Evolutionary conservation across 371 early-diverging fungal species (phyloP), one percentile per base, ranked within the genome.

Genomic region (Mucor racemosus): DNA sequence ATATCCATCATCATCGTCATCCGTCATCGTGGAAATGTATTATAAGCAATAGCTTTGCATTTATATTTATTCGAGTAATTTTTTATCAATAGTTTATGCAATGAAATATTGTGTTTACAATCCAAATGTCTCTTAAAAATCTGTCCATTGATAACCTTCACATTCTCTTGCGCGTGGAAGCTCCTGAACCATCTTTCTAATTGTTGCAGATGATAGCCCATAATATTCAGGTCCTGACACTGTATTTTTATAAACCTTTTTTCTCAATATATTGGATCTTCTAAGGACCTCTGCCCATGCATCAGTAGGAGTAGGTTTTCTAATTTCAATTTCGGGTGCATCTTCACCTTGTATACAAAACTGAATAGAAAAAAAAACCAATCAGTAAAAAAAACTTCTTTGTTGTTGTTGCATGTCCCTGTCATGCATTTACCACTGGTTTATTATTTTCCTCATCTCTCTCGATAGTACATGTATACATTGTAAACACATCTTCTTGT

Each of bases 151-250:
- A 58, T 68, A 68, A 4, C 63, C 63, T 63, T 36, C 21, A 63
- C 68, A 68, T 42, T 68, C 63, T 21, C 63, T 56, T 21, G 59
- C 63, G 34, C 63, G 53, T 39, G 68, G 68, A 26, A 68, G 54
- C 13, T 68, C 58, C 39, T 68, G 63, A 42, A 68, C 63, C 64
- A 68, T 57, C 40, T 68, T 53, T 34, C 50, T 62, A 26, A 63
- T 59, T 13, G 57, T 57, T 34, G 63, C 38, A 58, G 93, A 89
- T 14, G 96, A 84, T 64, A 96, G 89, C 0, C 96, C 97, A 78
- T 90, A 96, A 69, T 91, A 94, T 65, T 96, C 97, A 3, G 96
- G 95, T 9, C 97, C 97, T 6, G 93, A 93, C 1, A 92, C 91
- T 14, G 93, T 90, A 56, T 91, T 93, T 42, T 89, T 86, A 62